Evolutionary conservation across 768 basidiomycete species (phyloP).

Genomic region (Lyophyllum semitale): DNA sequence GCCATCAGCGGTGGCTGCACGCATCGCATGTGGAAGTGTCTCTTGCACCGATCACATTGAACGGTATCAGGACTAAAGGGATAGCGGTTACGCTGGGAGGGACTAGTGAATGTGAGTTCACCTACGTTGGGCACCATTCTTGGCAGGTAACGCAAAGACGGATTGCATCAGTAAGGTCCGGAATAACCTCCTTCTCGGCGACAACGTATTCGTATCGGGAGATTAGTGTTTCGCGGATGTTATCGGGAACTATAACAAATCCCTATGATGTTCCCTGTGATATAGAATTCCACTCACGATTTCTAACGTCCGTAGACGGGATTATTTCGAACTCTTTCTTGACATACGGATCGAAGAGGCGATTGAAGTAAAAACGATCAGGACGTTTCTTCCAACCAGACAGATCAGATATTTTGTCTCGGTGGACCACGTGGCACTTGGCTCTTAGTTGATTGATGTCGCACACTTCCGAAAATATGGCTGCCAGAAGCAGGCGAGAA

Average conservation of each 20-base stretch:
- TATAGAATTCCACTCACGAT: conserved; percentile 59
- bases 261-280: conserved; percentile 21
- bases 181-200: conserved; percentile 90
- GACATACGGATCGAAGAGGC: conserved; percentile 96
- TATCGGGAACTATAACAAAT: conserved; percentile 64
- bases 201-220: conserved; percentile 93
- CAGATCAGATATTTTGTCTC: conserved; percentile 93
- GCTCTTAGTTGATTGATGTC: conserved; percentile 92
- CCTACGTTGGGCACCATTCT: conserved; percentile 89
- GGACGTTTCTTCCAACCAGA: conserved; percentile 92
- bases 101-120: conserved; percentile 22
- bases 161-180: conserved; percentile 84
- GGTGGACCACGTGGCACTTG: conserved; percentile 91
- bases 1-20: conserved; percentile 87
- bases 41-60: conserved; percentile 89
- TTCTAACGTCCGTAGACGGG: conserved; percentile 80
- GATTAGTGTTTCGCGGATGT: conserved; percentile 76
- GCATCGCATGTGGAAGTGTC: conserved; percentile 93
- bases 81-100: conserved; percentile 13
- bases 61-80: conserved; percentile 74
- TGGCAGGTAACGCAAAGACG: conserved; percentile 86
- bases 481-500: conserved; percentile 88
- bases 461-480: conserved; percentile 95
- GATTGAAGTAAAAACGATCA: conserved; percentile 95
- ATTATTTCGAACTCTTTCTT: conserved; percentile 98